These are phyloP conservation scores for Xylaria sp. DNA, from an alignment of 2,329 filamentous ascomycete species.

Conservation along the genomic window DNA sequence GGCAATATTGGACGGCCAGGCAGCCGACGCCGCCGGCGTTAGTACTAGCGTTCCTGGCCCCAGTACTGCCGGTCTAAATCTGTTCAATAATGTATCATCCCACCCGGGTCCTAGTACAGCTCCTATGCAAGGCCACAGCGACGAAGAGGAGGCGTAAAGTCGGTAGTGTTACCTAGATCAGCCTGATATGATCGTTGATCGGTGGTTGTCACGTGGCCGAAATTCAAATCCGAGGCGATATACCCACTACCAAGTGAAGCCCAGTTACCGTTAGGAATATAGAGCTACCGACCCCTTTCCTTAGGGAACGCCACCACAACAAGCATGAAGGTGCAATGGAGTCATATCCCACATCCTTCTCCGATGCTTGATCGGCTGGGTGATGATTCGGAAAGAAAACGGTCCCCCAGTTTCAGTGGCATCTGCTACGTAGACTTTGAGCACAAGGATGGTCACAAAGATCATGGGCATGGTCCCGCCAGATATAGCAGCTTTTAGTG, in stretches of 20 bases:
- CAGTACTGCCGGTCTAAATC: conserved; percentile 35
- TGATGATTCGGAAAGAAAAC: background rate
- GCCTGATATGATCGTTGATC: background rate
- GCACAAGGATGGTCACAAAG: background rate
- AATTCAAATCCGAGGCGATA: background rate
- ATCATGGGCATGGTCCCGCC: background rate
- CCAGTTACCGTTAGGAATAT: background rate
- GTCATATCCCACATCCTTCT: background rate
- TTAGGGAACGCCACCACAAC: background rate
- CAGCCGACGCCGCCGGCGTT: conserved; percentile 14
- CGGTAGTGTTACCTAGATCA: background rate
- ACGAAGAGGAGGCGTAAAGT: conserved; percentile 25
- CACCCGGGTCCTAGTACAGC: conserved; percentile 38
- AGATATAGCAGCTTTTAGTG: background rate
- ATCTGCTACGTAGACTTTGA: background rate
- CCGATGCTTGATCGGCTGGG: background rate
- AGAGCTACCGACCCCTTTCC: background rate
- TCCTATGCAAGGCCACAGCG: conserved; percentile 33
- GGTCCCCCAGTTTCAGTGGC: background rate
- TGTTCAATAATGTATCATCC: conserved; percentile 28
- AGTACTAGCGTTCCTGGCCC: no score
- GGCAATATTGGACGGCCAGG: background rate
- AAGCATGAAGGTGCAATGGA: background rate
- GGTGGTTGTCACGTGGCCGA: background rate
- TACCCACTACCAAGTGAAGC: background rate